phyloP scores from a whole-genome alignment of 306 rosid species.

The Gastrolobium bilobum region DNA sequence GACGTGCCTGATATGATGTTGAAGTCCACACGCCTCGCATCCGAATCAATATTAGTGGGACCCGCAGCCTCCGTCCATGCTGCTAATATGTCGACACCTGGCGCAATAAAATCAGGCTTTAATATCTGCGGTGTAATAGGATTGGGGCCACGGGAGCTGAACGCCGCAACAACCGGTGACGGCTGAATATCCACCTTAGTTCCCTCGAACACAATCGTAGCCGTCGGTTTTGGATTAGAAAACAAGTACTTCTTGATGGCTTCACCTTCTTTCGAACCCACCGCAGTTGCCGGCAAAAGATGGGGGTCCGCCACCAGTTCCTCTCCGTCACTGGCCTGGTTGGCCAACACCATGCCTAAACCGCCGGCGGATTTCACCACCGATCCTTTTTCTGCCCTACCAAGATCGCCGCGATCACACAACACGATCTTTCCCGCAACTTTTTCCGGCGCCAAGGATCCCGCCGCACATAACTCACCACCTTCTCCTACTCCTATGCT shows the following conservation, averaged over 20 bases:
- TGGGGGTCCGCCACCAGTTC: slow-evolving; percentile 80
- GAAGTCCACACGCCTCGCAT: slow-evolving; percentile 79
- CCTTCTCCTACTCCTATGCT: slow-evolving; percentile 28
- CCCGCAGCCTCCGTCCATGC: slow-evolving; percentile 60
- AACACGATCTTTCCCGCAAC: slow-evolving; percentile 77
- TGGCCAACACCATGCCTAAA: slow-evolving; percentile 76
- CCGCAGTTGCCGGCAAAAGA: slow-evolving; percentile 65
- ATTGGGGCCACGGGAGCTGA: slow-evolving; percentile 85
- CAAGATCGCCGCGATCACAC: slow-evolving; percentile 71
- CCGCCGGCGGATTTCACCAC: slow-evolving; percentile 79
- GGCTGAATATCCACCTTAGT: slow-evolving; percentile 71
- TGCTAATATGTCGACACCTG: slow-evolving; percentile 85
- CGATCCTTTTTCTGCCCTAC: slow-evolving; percentile 69
- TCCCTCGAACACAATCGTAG: slow-evolving; percentile 63
- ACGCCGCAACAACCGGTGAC: slow-evolving; percentile 84
- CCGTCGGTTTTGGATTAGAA: slow-evolving; percentile 60
- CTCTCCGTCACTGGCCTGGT: slow-evolving; percentile 62
- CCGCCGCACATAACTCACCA: slow-evolving; percentile 59
- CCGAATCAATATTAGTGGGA: slow-evolving; percentile 55
- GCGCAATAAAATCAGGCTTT: slow-evolving; percentile 87
- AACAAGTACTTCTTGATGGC: slow-evolving; percentile 56
- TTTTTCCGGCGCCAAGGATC: slow-evolving; percentile 61
- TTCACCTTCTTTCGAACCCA: slow-evolving; percentile 61
- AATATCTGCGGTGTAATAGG: slow-evolving; percentile 61
- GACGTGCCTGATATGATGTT: slow-evolving; percentile 89